A percentile compares a stretch with the other conserved stretches of the same genome.
These are phyloP conservation scores for Dioscorea zingiberensis DNA, from an alignment of 106 monocot species.

Conservation along the genomic window DNA sequence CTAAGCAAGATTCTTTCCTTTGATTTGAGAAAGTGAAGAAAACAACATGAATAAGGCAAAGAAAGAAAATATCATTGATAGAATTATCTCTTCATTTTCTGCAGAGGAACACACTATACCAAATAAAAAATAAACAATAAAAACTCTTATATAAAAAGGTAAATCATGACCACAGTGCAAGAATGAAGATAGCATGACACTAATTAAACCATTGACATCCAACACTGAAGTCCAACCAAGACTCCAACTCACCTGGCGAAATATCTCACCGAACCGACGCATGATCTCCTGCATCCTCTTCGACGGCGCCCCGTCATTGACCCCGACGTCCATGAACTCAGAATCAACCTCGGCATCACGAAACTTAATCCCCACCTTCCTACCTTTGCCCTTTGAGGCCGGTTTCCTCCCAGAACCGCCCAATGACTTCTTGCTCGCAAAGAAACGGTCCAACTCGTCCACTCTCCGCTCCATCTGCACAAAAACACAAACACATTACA, in stretches of 20 bases:
- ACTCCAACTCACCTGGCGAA: conserved; percentile 38
- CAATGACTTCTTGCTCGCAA: background rate
- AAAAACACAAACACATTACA: background rate
- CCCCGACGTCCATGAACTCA: conserved; percentile 16
- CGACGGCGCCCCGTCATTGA: conserved; percentile 22
- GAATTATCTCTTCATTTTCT: too few relatives aligned
- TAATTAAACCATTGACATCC: background rate
- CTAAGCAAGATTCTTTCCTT: too few relatives aligned
- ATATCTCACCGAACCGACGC: conserved; percentile 72
- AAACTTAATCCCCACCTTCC: background rate
- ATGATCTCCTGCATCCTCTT: conserved; percentile 82
- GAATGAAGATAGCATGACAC: too few relatives aligned
- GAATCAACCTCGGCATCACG: background rate
- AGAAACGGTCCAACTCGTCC: background rate
- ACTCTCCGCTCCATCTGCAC: conserved; percentile 1
- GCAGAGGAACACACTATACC: too few relatives aligned
- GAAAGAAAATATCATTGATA: too few relatives aligned
- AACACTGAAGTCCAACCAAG: too few relatives aligned
- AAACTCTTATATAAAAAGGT: too few relatives aligned
- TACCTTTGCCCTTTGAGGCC: background rate
- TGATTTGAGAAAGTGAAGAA: too few relatives aligned
- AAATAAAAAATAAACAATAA: too few relatives aligned
- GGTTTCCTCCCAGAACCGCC: background rate
- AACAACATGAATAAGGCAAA: too few relatives aligned
- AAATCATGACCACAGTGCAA: too few relatives aligned